Evolutionary conservation across 106 monocot genomes (phyloP).

Genomic region (Dendrobium officinale): DNA sequence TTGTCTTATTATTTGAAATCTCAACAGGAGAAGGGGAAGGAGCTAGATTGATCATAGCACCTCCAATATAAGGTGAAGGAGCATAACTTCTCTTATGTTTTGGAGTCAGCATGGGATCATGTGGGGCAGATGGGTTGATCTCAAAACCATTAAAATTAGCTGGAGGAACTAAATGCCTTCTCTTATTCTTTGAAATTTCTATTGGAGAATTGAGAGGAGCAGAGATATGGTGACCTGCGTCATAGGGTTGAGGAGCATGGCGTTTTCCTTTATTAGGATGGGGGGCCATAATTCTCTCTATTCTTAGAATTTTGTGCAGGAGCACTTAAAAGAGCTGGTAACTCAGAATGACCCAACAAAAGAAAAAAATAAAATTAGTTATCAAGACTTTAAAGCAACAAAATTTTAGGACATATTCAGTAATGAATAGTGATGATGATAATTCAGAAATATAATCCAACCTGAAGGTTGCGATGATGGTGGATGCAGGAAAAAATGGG

Average conservation of each 20-base stretch:
- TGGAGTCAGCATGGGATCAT: constrained; percentile 17
- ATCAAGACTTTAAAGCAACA: background rate
- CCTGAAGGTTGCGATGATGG: background rate
- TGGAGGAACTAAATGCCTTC: constrained; percentile 12
- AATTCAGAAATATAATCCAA: background rate
- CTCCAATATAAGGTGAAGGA: constrained; percentile 27
- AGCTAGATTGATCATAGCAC: constrained; percentile 3
- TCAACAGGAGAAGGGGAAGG: constrained; percentile 19
- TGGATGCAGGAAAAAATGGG: background rate
- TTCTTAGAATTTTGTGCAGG: too few species aligned
- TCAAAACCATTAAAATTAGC: background rate
- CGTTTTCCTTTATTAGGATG: constrained; percentile 6
- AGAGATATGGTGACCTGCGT: constrained; percentile 4
- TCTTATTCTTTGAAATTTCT: constrained; percentile 3
- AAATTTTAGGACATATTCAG: background rate
- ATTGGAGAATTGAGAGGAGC: background rate
- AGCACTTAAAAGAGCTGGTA: background rate
- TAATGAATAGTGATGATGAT: background rate
- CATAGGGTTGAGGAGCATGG: constrained; percentile 24
- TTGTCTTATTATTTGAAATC: constrained; percentile 12
- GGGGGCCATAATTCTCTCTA: background rate
- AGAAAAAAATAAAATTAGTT: background rate
- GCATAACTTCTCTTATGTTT: constrained; percentile 20
- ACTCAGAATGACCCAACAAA: background rate
- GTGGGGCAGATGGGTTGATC: constrained; percentile 3